phyloP scores from a whole-genome alignment of 306 rosid species.

The Pyrus bretschneideri region DNA sequence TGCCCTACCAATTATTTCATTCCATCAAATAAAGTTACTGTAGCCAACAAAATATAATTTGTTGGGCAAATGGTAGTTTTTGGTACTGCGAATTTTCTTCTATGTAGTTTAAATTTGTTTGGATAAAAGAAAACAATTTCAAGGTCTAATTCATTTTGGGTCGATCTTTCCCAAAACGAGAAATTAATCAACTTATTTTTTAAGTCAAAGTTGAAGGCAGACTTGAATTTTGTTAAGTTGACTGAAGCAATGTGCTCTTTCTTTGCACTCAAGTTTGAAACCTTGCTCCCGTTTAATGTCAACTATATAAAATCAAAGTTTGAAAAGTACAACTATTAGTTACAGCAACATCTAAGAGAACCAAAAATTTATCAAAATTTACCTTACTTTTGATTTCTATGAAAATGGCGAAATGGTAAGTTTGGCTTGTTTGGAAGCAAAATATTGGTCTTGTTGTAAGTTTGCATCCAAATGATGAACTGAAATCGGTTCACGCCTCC shows the following conservation, averaged over 20 bases:
- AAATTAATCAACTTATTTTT: background rate
- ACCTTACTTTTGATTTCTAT: background rate
- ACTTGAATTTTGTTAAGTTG: too few relatives aligned
- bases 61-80: too few relatives aligned
- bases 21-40: too few relatives aligned
- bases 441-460: background rate
- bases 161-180: background rate
- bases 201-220: background rate
- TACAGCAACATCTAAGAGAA: background rate
- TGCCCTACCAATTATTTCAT: too few relatives aligned
- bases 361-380: background rate
- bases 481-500: background rate
- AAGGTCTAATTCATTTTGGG: background rate
- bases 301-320: background rate
- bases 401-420: background rate
- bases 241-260: too few relatives aligned
- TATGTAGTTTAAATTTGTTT: too few relatives aligned
- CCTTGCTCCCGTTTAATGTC: background rate
- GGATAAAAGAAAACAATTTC: background rate
- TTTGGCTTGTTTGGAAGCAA: background rate
- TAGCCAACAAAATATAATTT: too few relatives aligned
- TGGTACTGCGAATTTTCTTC: background rate
- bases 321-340: too few relatives aligned
- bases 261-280: too few relatives aligned
- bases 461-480: background rate